Evolutionary conservation across 768 basidiomycete genomes (phyloP), one percentile per base, ranked within the genome.

Genomic region (Mycena polygramma): DNA sequence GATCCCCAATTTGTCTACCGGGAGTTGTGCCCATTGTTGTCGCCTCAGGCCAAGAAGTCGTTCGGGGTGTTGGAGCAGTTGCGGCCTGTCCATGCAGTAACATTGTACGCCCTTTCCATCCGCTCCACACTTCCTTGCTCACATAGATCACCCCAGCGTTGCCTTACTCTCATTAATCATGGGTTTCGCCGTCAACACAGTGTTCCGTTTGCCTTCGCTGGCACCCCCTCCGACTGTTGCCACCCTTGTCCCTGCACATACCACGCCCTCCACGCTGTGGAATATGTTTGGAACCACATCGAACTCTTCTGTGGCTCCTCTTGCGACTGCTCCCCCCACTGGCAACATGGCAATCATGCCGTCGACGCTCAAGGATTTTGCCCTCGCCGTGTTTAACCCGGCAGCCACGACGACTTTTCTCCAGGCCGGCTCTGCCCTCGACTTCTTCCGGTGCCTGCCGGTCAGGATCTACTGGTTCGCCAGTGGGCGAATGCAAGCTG

Each of bases 101-200:
- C 91, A 24, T 81, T 94, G 92, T 93, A 83, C n/a, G 90, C 80
- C 57, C 41, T 49, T 62, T 63, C 49, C 11, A 76, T 66, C 36
- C 62, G 8, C 15, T 53, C 62, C 22, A 30, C 55, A 30, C 26
- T 6, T 19, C 10, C 54, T 4, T 61, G 67, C 66, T 74, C 37
- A 70, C 45, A 48, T 59, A 49, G 9, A n/a, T 58, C 37, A 30
- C 61, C 64, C 46, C 51, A 94, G 92, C 57, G 86, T 94, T 69
- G 90, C 92, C 0, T 77, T 94, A 57, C 80, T 94, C 72, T 91
- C 91, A 46, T 82, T 94, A 46, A 83, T 93, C n/a, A 81, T 92
- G 83, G 91, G 79, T 41, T 88, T 88, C 51, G 81, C 90, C 14
- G 83, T 88, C 76, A 89, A 88, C 70, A 84, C 86, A 11, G 76